phyloP scores from a whole-genome alignment of 2,329 filamentous ascomycete genomes.

The Curvularia sp. region DNA sequence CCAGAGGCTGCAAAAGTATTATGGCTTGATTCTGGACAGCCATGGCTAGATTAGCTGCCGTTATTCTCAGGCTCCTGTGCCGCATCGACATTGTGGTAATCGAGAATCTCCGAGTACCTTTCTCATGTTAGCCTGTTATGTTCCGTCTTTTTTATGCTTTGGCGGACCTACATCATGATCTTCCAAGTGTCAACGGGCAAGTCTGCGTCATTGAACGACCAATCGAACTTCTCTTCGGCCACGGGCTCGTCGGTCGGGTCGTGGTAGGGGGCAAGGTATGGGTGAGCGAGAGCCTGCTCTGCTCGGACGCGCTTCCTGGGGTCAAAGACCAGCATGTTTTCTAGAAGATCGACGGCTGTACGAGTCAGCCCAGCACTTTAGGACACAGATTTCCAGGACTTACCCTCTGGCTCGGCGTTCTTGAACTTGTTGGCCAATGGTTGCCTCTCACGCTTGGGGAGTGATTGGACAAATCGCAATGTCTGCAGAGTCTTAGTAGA shows the following conservation, averaged over 20 bases:
- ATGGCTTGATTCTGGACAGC: conserved; percentile 14
- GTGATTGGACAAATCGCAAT: conserved; percentile 93
- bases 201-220: conserved; percentile 99
- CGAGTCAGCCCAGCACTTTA: conserved; percentile 10
- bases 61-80: conserved; percentile 58
- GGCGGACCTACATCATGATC: conserved; percentile 87
- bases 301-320: conserved; percentile 95
- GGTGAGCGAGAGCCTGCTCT: conserved; percentile 82
- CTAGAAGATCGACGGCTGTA: conserved; percentile 86
- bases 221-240: conserved; percentile 97
- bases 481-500: conserved; percentile 65
- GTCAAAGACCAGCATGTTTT: conserved; percentile 97
- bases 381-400: conserved; percentile 33
- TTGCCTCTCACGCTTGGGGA: conserved; percentile 92
- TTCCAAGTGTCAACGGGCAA: conserved; percentile 99
- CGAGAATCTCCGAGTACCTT: conserved; percentile 98
- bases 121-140: conserved; percentile 22
- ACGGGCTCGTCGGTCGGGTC: conserved; percentile 96
- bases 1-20: conserved; percentile 21
- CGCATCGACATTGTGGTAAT: conserved; percentile 91
- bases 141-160: too few species aligned
- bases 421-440: conserved; percentile 89
- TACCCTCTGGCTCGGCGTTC: conserved; percentile 87
- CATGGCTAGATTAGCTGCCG: conserved; percentile 35
- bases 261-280: conserved; percentile 95